Evolutionary conservation across 495 filamentous ascomycete species (phyloP), one percentile per base, ranked within the genome.

Genomic region (Aspergillus cristatus): DNA sequence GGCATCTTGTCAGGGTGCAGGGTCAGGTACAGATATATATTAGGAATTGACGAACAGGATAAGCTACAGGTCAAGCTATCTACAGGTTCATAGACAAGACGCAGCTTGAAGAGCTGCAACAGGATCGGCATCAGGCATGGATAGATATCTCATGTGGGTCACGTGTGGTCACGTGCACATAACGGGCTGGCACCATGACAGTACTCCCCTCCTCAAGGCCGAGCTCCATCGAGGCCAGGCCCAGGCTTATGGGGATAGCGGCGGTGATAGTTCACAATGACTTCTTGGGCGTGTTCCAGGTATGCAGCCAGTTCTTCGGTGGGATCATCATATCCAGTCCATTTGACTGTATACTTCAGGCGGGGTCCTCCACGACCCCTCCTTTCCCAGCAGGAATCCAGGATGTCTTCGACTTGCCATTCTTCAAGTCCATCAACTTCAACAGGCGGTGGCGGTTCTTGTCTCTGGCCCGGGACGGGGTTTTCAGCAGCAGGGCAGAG

Each of bases 381-480:
- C 6, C 18, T n/a, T 31, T 38, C 18, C 36, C 25, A 38, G 15
- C 24, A 10, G 25, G 25, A 28, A 25, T 33, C 28, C 13, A 40
- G 17, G 37, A 40, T 25, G 2, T 40, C 28, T 17, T 40, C 28
- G 7, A 40, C 37, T 7, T 13, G 8, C 38, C 38, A 40, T 34
- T 40, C 38, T 12, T 34, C 29, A 6, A 14, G 7, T 24, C 20
- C 38, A 16, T 33, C 30, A 6, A 34, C 18, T 25, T 24, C 18
- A 18, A 33, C 20, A 40, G 32, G 30, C 8, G 29, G 29, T 15
- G 38, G 38, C 11, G 29, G 29, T 11, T 24, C 29, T n/a, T 7
- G 11, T 17, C 7, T 8, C 18, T 34, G 26, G 25, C 37, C 37
- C 5, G 28, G 37, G 14, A 33, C 2, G 12, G 43, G 43, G 34